A percentile compares a stretch with the other conserved stretches of the same genome.
These are phyloP conservation scores for Pyricularia sp. DNA, from an alignment of 2,329 filamentous ascomycete species.

Conservation along the genomic window DNA sequence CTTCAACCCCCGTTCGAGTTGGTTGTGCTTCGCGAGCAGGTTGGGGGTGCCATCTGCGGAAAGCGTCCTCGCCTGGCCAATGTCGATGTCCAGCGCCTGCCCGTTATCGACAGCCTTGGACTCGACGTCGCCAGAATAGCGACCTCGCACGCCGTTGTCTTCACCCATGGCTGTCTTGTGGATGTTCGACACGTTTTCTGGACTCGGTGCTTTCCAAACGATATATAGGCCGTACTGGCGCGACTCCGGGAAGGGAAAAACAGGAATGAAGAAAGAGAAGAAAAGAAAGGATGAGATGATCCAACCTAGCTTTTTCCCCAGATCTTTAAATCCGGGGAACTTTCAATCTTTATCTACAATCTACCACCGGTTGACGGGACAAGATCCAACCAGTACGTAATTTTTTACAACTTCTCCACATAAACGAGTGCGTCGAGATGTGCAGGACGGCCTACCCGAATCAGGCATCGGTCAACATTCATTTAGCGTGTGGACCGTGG, in stretches of 20 bases:
- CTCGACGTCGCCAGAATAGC: constrained; percentile 2
- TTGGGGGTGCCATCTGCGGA: constrained; percentile 10
- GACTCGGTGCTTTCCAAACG: background rate
- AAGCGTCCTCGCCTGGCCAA: constrained; percentile 1
- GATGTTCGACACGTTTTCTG: background rate
- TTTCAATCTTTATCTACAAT: background rate
- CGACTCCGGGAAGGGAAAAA: background rate
- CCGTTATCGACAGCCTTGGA: constrained; percentile 1
- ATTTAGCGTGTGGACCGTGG: background rate
- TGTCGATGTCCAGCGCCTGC: background rate
- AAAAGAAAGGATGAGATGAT: background rate
- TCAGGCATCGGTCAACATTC: background rate
- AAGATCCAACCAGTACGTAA: background rate
- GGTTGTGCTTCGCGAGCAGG: constrained; percentile 18
- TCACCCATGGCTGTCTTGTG: background rate
- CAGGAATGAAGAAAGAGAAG: background rate
- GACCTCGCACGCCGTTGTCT: background rate
- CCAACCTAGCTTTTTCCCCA: background rate
- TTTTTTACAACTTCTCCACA: background rate
- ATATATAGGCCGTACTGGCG: background rate
- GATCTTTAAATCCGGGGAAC: background rate
- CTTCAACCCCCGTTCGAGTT: constrained; percentile 21
- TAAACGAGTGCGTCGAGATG: background rate
- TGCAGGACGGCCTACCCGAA: background rate
- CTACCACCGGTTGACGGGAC: background rate